Conservation (phyloP, 2,329 filamentous ascomycete genomes). For the Zymoseptoria brevis region DNA sequence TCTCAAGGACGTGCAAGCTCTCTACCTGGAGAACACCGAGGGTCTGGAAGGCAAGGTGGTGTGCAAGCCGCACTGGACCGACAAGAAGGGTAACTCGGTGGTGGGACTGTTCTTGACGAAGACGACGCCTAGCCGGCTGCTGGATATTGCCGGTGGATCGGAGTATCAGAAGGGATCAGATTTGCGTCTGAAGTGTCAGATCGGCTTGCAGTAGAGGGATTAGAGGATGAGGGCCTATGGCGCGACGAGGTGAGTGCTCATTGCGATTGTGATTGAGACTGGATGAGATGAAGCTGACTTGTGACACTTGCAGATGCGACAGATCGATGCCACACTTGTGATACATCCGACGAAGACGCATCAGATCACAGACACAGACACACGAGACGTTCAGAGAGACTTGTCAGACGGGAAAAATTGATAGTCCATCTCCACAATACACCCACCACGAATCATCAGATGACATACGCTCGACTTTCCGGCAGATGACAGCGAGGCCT, state of each 20-base stretch:
- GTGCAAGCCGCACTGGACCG: neutral
- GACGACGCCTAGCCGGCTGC: neutral
- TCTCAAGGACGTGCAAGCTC: neutral
- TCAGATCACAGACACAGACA: neutral
- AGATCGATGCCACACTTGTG: neutral
- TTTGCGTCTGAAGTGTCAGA: neutral
- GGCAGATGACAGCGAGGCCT: neutral
- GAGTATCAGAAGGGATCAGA: neutral
- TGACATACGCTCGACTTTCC: neutral
- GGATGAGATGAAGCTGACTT: neutral
- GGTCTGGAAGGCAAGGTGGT: neutral
- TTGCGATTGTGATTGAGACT: neutral
- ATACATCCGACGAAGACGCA: neutral
- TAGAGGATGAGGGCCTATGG: neutral
- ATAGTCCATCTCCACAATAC: neutral
- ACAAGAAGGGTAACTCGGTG: neutral
- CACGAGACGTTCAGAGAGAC: neutral
- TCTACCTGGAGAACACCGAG: neutral
- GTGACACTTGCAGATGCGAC: neutral
- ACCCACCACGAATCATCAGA: neutral
- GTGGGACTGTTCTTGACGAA: neutral
- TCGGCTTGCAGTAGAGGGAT: neutral
- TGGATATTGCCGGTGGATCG: neutral
- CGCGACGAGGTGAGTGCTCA: neutral
- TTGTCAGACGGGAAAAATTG: neutral